Percentiles rank a stretch among this genome's conserved stretches.
Evolutionary conservation across 2,329 filamentous ascomycete species (phyloP).

Genomic region (Trichoderma sp.): DNA sequence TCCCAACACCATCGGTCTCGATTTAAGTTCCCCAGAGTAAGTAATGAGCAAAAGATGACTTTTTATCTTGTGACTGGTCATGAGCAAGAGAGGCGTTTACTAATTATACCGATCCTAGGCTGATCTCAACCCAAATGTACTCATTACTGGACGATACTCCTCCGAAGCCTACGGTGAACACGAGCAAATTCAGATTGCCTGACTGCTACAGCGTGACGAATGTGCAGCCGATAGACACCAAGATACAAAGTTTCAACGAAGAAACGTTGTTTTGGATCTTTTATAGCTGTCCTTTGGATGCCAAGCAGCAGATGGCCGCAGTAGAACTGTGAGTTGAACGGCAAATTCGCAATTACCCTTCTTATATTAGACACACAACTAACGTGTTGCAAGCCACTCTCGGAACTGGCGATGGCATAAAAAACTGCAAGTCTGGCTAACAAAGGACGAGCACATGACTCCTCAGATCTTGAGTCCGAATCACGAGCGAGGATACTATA

Average conservation of each 20-base stretch:
- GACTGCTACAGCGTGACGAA: constrained; percentile 68
- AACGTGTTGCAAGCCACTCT: constrained; percentile 48
- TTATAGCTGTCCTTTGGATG: constrained; percentile 62
- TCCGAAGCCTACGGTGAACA: constrained; percentile 52
- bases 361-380: background rate
- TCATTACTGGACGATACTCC: constrained; percentile 61
- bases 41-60: constrained; percentile 25
- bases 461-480: constrained; percentile 57
- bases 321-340: constrained; percentile 54
- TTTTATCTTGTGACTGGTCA: background rate
- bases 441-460: constrained; percentile 65
- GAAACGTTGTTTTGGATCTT: constrained; percentile 70
- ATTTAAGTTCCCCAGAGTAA: constrained; percentile 58
- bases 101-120: constrained; percentile 34
- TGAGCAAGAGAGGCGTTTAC: background rate
- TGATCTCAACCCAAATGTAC: constrained; percentile 59
- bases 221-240: constrained; percentile 62
- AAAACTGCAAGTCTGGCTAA: constrained; percentile 64
- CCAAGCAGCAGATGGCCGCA: constrained; percentile 63
- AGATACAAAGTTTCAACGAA: constrained; percentile 65
- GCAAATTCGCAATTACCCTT: no score
- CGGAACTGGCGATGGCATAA: constrained; percentile 70
- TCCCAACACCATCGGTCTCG: constrained; percentile 55
- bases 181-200: constrained; percentile 55
- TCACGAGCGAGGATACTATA: constrained; percentile 64